Base-by-base conservation (phyloP, 2,329 filamentous ascomycete genomes). In the Phialophora tarda region DNA sequence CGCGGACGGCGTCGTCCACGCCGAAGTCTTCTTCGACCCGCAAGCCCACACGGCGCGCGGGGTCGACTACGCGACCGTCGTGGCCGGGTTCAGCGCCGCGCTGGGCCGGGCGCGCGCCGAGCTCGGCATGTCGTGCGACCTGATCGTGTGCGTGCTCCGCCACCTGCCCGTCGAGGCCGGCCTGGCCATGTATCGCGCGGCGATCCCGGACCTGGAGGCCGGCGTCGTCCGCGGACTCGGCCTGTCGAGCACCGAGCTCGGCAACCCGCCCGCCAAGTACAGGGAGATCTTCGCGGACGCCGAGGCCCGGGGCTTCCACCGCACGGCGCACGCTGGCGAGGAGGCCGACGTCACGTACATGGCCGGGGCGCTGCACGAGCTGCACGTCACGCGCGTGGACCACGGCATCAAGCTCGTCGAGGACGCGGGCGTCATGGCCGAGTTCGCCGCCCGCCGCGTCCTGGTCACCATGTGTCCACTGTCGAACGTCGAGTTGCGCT, bases 1-100 rank as follows among this genome's bases (percentile, higher is more conserved):
- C 38, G 78, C 79, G 1, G 87, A 92, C 69, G 86, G 86, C 26
- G 88, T 93, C 1, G 82, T 86, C 56, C 91, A 93, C 74, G 89
- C 89, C 14, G 91, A 93, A 76, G 84, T 92, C 70, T 93, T 92
- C 79, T 93, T 93, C 79, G 91, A 93, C 75, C 91, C 91, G 1
- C 91, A 93, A 77, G 89, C 88, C 1, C 91, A 93, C 77, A 84
- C 86, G 5, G 78, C 78, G 10, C 84, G 90, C n/a, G 88, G 88
- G 8, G 79, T 93, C 4, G 69, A 81, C 12, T 89, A 91, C 75
- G 78, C 82, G 11, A 88, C 85, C 1, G 83, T 93, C 26, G 82
- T 92, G 2, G 74, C 77, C 2, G 91, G 90, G 1, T 87, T 92
- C 72, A 79, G 79, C 0, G 82, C 82, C 0, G 91, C 89, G 1